A percentile compares a stretch with the other conserved stretches of the same genome.
These are phyloP conservation scores for Herpotrichia juniperi DNA, from an alignment of 2,329 filamentous ascomycete genomes.

Conservation along the genomic window DNA sequence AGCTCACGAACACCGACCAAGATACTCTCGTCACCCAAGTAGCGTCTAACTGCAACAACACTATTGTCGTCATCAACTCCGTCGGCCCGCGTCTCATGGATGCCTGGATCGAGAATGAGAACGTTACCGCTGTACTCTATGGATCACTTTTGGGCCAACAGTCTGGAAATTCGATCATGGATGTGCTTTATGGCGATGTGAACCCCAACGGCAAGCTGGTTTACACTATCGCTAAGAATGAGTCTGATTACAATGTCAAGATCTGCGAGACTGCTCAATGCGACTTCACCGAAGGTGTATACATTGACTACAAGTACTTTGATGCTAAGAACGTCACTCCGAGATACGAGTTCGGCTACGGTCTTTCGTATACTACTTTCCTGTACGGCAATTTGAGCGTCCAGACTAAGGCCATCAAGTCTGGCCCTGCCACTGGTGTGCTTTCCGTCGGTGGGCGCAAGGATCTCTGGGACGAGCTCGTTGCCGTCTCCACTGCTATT, in stretches of 20 bases:
- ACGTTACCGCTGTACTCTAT: conserved; percentile 47
- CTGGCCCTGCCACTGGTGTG: neutral
- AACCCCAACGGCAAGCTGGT: conserved; percentile 81
- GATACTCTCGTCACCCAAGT: conserved; percentile 44
- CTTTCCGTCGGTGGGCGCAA: conserved; percentile 40
- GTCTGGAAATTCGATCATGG: conserved; percentile 43
- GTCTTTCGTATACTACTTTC: conserved; percentile 19
- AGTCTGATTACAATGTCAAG: conserved; percentile 66
- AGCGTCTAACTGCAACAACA: conserved; percentile 51
- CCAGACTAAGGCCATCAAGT: neutral
- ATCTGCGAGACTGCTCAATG: conserved; percentile 39
- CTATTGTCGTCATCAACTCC: conserved; percentile 50
- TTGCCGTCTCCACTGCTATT: conserved; percentile 68
- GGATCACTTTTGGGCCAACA: conserved; percentile 49
- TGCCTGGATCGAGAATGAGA: conserved; percentile 49
- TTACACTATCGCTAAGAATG: conserved; percentile 78
- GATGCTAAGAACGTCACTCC: conserved; percentile 40
- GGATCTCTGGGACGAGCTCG: conserved; percentile 70
- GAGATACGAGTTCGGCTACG: conserved; percentile 24
- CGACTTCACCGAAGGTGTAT: conserved; percentile 58
- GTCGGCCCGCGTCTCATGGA: conserved; percentile 35
- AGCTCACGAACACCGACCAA: conserved; percentile 4
- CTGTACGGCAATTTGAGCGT: conserved; percentile 3
- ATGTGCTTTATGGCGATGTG: conserved; percentile 71
- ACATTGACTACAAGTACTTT: conserved; percentile 62